Percentiles rank a stretch among this genome's conserved stretches.
phyloP scores from a whole-genome alignment of 345 rosid genomes.

The Sisymbrium altissimum region DNA sequence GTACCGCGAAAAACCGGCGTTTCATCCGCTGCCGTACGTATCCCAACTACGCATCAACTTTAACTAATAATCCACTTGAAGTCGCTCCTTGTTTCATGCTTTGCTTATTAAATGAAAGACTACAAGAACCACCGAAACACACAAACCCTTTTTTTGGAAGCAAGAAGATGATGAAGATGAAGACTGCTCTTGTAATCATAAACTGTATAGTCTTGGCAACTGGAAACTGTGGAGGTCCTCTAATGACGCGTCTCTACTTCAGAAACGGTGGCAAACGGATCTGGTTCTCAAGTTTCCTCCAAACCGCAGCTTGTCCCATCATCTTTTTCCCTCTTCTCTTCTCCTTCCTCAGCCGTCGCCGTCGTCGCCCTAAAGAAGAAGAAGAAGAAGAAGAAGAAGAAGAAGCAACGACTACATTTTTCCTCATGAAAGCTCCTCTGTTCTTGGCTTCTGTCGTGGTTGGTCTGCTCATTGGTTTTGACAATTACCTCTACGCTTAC shows the following conservation, averaged over 20 bases:
- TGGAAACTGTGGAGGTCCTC: constrained; percentile 42
- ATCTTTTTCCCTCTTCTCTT: constrained; percentile 43
- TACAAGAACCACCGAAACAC: background rate
- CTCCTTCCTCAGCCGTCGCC: constrained; percentile 37
- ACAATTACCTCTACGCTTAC: constrained; percentile 63
- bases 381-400: background rate
- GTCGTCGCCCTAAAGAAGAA: background rate
- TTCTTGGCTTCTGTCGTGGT: constrained; percentile 39
- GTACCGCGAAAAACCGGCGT: background rate
- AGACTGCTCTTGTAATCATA: constrained; percentile 6
- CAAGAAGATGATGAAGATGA: constrained; percentile 8
- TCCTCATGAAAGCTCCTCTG: constrained; percentile 40
- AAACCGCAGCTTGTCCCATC: constrained; percentile 47
- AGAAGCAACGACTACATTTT: constrained; percentile 1
- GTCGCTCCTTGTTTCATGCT: background rate
- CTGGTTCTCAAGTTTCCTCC: constrained; percentile 68
- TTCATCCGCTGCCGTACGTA: background rate
- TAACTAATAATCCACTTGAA: background rate
- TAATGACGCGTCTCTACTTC: constrained; percentile 66
- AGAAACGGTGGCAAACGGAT: constrained; percentile 56
- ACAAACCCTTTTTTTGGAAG: background rate
- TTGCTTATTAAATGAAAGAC: background rate
- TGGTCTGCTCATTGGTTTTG: constrained; percentile 55
- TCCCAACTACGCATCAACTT: background rate
- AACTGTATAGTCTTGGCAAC: constrained; percentile 14